Evolutionary conservation across 257 asterid genomes (phyloP).

Genomic region (Penstemon barbatus): DNA sequence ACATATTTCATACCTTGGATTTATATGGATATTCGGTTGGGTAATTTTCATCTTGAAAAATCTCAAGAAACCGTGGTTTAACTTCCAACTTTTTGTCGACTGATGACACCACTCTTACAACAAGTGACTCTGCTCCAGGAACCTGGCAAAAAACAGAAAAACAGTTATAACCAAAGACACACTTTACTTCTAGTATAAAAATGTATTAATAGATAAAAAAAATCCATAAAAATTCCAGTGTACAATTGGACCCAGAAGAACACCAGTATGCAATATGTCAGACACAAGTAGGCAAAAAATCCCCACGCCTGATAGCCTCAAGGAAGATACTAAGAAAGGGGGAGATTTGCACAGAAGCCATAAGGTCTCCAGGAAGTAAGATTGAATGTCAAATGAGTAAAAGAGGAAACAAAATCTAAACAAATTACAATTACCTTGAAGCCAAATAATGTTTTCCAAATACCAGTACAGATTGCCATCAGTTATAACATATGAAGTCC

Average conservation of each 20-base stretch:
- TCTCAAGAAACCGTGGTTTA: constrained; percentile 87
- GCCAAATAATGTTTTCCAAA: background rate
- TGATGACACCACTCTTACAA: constrained; percentile 92
- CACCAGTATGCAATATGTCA: background rate
- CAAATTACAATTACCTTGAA: background rate
- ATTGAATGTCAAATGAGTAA: background rate
- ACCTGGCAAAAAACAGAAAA: constrained; percentile 51
- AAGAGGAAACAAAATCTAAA: background rate
- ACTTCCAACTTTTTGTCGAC: constrained; percentile 98
- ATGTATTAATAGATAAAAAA: background rate
- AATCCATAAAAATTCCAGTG: constrained; percentile 1
- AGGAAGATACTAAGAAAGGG: background rate
- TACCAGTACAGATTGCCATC: background rate
- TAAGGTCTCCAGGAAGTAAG: background rate
- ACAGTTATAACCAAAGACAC: constrained; percentile 10
- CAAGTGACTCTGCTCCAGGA: constrained; percentile 95
- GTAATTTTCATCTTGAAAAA: constrained; percentile 87
- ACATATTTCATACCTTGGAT: constrained; percentile 65
- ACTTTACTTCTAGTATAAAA: constrained; percentile 3
- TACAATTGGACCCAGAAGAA: constrained; percentile 14
- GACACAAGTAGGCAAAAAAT: background rate
- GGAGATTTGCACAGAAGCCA: background rate
- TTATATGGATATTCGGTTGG: constrained; percentile 84
- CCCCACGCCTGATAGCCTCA: background rate
- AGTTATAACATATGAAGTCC: background rate